Evolutionary conservation across 495 filamentous ascomycete species (phyloP).

Genomic region (Daldinia bambusicola): DNA sequence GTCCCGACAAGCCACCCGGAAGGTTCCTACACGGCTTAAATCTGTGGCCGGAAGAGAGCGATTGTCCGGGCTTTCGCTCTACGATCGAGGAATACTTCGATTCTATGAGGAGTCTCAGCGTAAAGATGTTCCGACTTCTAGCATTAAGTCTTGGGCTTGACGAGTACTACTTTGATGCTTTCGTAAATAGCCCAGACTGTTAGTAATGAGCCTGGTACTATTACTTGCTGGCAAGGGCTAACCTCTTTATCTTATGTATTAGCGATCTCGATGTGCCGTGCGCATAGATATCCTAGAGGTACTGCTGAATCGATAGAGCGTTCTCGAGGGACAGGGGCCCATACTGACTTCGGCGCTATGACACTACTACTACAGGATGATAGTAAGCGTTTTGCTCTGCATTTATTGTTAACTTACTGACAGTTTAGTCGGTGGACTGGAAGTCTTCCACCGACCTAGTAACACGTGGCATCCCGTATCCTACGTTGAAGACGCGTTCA

Average conservation of each 20-base stretch:
- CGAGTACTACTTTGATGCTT: conserved; percentile 55
- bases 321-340: conserved; percentile 58
- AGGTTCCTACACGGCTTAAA: conserved; percentile 59
- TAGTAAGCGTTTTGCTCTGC: conserved; percentile 39
- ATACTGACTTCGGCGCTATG: conserved; percentile 62
- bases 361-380: conserved; percentile 60
- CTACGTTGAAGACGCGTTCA: conserved; percentile 59
- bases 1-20: conserved; percentile 36
- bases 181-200: conserved; percentile 52
- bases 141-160: conserved; percentile 56
- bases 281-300: conserved; percentile 48
- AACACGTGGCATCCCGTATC: conserved; percentile 56
- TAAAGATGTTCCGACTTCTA: conserved; percentile 53
- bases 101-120: conserved; percentile 47
- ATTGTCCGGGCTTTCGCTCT: conserved; percentile 46
- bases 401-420: neutral
- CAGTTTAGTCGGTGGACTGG: conserved; percentile 51
- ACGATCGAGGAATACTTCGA: conserved; percentile 51
- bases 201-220: neutral
- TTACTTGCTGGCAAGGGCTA: conserved; percentile 16
- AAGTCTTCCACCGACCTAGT: conserved; percentile 57
- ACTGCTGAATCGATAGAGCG: conserved; percentile 35
- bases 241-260: neutral
- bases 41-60: conserved; percentile 54
- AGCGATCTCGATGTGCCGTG: conserved; percentile 47